phyloP scores from a whole-genome alignment of 495 filamentous ascomycete species.

The Neurospora tetraspora region DNA sequence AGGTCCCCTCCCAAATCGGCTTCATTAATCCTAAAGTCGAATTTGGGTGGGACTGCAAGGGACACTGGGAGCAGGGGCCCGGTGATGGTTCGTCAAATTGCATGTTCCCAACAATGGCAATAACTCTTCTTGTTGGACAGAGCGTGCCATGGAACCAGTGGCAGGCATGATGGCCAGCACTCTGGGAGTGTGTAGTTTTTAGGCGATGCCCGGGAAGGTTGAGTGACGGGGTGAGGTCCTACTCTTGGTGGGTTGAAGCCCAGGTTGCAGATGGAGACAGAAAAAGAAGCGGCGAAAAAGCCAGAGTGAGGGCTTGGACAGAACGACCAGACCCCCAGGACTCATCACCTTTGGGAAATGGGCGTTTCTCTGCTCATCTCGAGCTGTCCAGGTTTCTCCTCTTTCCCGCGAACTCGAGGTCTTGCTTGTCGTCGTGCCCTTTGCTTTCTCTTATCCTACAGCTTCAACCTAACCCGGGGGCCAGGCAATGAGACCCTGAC shows the following conservation, averaged over 20 bases:
- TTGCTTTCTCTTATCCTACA: neutral
- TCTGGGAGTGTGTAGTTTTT: neutral
- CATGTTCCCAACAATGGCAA: constrained; percentile 18
- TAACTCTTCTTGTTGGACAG: constrained; percentile 6
- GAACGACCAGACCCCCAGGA: neutral
- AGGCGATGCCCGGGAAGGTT: neutral
- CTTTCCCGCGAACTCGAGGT: neutral
- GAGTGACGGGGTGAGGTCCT: neutral
- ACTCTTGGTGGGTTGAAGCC: neutral
- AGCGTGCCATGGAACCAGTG: neutral
- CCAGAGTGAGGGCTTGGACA: neutral
- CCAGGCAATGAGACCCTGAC: neutral
- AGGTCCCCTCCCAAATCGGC: constrained; percentile 14
- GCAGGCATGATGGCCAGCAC: neutral
- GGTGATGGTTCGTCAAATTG: constrained; percentile 26
- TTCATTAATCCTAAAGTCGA: constrained; percentile 10
- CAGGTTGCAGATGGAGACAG: neutral
- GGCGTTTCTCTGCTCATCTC: neutral
- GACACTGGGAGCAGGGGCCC: constrained; percentile 18
- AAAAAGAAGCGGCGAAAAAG: neutral
- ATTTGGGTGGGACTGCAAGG: neutral
- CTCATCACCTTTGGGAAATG: neutral
- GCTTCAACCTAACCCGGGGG: neutral
- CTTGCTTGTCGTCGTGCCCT: neutral
- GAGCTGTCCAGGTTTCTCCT: neutral